Evolutionary conservation across 2,329 filamentous ascomycete species (phyloP).

Genomic region (Aspergillus pseudoglaucus): DNA sequence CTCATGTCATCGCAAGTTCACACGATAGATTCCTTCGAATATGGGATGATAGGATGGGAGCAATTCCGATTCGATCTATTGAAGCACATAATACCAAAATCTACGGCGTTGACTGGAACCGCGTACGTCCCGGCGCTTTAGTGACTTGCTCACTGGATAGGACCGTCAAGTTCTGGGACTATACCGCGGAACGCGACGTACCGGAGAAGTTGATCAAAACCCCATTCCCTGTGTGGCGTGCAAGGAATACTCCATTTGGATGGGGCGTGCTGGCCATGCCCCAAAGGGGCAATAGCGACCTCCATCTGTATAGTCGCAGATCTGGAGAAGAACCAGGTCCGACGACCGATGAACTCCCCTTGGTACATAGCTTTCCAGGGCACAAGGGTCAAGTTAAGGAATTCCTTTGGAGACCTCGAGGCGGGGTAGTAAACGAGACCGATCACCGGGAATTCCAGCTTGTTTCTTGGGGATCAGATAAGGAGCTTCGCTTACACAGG

Average conservation of each 20-base stretch:
- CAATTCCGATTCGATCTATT: conserved; percentile 73
- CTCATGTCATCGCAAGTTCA: conserved; percentile 81
- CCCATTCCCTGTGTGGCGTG: conserved; percentile 82
- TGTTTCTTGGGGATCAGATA: conserved; percentile 87
- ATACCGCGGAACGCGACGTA: conserved; percentile 54
- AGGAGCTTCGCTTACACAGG: conserved; percentile 70
- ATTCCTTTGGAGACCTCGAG: conserved; percentile 81
- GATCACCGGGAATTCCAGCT: conserved; percentile 88
- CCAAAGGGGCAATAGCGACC: conserved; percentile 74
- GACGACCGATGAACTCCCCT: conserved; percentile 26
- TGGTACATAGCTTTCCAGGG: conserved; percentile 48
- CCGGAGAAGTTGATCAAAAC: conserved; percentile 74
- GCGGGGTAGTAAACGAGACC: conserved; percentile 58
- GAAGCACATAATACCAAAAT: conserved; percentile 88
- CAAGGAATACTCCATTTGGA: conserved; percentile 85
- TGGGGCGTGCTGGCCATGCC: conserved; percentile 84
- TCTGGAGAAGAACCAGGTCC: conserved; percentile 33
- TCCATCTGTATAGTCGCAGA: conserved; percentile 74
- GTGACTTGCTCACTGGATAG: conserved; percentile 87
- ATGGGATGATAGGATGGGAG: conserved; percentile 80
- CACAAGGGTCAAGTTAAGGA: conserved; percentile 70
- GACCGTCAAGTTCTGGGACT: conserved; percentile 92
- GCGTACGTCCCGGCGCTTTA: conserved; percentile 63
- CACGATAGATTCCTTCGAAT: conserved; percentile 83
- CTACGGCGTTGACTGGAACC: conserved; percentile 92